A percentile compares a stretch with the other conserved stretches of the same genome.
phyloP scores from a whole-genome alignment of 805 yeast genomes.

The Suhomyces xylopsoci region DNA sequence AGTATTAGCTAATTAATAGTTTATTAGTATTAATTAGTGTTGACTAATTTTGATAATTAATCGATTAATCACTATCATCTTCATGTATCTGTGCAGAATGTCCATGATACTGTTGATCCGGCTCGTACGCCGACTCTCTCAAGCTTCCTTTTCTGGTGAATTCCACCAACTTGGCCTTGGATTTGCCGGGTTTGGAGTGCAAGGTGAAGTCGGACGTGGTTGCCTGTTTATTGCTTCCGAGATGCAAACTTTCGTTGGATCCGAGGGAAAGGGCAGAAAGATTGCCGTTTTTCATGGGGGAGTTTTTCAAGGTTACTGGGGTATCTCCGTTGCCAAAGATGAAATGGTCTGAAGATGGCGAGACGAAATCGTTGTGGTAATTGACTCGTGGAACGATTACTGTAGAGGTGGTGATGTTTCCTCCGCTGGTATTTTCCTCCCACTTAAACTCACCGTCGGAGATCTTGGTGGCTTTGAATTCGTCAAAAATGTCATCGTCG shows the following conservation, averaged over 20 bases:
- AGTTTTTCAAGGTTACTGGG: conserved; percentile 6
- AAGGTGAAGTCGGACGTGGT: conserved; percentile 1
- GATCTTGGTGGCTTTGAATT: conserved; percentile 26
- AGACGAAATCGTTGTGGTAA: conserved; percentile 3
- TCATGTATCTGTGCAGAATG: conserved; percentile 34
- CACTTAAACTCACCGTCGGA: conserved; percentile 31
- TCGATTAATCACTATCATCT: conserved; percentile 14
- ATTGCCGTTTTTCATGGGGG: conserved; percentile 13
- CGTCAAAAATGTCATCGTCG: conserved; percentile 21
- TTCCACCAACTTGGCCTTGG: conserved; percentile 44
- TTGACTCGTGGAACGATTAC: conserved; percentile 1
- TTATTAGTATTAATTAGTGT: too few species aligned
- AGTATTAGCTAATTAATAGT: too few species aligned
- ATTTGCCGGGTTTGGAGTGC: not conserved
- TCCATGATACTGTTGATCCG: conserved; percentile 26
- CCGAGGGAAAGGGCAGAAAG: conserved; percentile 21
- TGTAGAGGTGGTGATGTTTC: conserved; percentile 2
- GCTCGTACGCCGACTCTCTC: conserved; percentile 38
- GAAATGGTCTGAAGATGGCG: conserved; percentile 12
- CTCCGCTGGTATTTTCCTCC: conserved; percentile 16
- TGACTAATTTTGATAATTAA: too few species aligned
- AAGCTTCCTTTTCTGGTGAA: conserved; percentile 45
- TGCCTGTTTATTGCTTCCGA: conserved; percentile 5
- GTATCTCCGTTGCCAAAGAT: conserved; percentile 5
- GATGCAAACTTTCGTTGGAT: conserved; percentile 10